Percentiles rank a stretch among this genome's conserved stretches.
Conservation (phyloP, 768 basidiomycete species). For the Lentinula sp. region DNA sequence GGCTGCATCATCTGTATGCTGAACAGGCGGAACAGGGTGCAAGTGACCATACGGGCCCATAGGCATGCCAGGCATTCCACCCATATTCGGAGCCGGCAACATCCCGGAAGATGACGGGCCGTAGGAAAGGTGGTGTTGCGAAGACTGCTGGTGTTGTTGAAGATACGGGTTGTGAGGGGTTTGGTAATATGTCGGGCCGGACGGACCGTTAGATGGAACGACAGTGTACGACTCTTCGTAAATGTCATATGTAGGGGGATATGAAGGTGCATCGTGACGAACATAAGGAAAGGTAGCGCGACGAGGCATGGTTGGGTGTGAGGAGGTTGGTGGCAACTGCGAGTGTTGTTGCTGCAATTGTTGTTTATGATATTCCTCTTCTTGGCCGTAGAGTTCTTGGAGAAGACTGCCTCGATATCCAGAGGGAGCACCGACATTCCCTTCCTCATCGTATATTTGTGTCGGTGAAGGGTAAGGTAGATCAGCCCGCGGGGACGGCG, state of each 20-base stretch:
- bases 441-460: slow-evolving; percentile 33
- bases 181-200: slow-evolving; percentile 11
- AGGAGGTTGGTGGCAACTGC: slow-evolving; percentile 28
- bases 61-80: slow-evolving; percentile 2
- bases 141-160: slow-evolving; percentile 16
- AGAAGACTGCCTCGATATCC: slow-evolving; percentile 49
- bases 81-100: neutral
- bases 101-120: neutral
- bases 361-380: slow-evolving; percentile 22
- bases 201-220: slow-evolving; percentile 49
- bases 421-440: slow-evolving; percentile 31
- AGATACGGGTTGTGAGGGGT: slow-evolving; percentile 32
- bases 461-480: slow-evolving; percentile 25
- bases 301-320: slow-evolving; percentile 48
- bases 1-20: slow-evolving; percentile 87
- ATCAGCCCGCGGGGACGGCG: slow-evolving; percentile 56
- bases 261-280: slow-evolving; percentile 56
- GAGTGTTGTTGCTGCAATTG: slow-evolving; percentile 25
- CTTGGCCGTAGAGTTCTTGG: slow-evolving; percentile 53
- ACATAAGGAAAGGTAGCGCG: slow-evolving; percentile 76
- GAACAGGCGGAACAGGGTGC: slow-evolving; percentile 48
- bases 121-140: neutral
- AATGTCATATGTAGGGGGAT: slow-evolving; percentile 29
- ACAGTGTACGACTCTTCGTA: slow-evolving; percentile 47
- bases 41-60: slow-evolving; percentile 13